Evolutionary conservation across 345 rosid genomes (phyloP).

Genomic region (Dipteronia dyeriana): DNA sequence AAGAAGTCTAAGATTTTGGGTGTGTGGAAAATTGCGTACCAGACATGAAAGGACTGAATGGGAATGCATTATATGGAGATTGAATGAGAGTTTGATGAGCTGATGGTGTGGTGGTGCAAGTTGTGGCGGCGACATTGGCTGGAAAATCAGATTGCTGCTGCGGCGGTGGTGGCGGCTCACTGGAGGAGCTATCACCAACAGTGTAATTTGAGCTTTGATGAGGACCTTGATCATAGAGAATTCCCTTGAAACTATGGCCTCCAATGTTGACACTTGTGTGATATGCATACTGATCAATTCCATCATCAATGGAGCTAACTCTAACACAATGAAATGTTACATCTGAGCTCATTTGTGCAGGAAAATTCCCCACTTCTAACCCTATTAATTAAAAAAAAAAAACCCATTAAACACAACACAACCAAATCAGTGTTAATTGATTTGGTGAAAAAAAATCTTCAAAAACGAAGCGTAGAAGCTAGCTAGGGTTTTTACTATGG

Average conservation of each 20-base stretch:
- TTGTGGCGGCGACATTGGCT: slow-evolving; percentile 16
- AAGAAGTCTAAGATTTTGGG: slow-evolving; percentile 33
- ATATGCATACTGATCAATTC: slow-evolving; percentile 47
- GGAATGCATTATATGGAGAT: slow-evolving; percentile 27
- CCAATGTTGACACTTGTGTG: slow-evolving; percentile 50
- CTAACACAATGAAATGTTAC: slow-evolving; percentile 48
- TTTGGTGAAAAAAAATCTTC: not conserved
- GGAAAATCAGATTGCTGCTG: slow-evolving; percentile 18
- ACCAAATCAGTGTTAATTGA: not conserved
- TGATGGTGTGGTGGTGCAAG: not conserved
- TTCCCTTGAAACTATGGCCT: slow-evolving; percentile 54
- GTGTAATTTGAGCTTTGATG: slow-evolving; percentile 9
- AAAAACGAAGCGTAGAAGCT: not conserved
- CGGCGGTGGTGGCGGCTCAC: slow-evolving; percentile 16
- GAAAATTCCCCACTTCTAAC: slow-evolving; percentile 40
- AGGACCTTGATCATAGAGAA: slow-evolving; percentile 58
- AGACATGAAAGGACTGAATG: slow-evolving; percentile 39
- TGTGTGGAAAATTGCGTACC: slow-evolving; percentile 54
- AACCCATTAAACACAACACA: not conserved
- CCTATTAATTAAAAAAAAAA: slow-evolving; percentile 26
- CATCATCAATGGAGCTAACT: slow-evolving; percentile 42
- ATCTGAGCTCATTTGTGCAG: slow-evolving; percentile 40
- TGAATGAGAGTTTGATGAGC: not conserved
- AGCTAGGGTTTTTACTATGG: not conserved
- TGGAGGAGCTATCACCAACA: slow-evolving; percentile 36